These are phyloP conservation scores for Pyrus betulifolia DNA, from an alignment of 306 rosid species.

Conservation along the genomic window DNA sequence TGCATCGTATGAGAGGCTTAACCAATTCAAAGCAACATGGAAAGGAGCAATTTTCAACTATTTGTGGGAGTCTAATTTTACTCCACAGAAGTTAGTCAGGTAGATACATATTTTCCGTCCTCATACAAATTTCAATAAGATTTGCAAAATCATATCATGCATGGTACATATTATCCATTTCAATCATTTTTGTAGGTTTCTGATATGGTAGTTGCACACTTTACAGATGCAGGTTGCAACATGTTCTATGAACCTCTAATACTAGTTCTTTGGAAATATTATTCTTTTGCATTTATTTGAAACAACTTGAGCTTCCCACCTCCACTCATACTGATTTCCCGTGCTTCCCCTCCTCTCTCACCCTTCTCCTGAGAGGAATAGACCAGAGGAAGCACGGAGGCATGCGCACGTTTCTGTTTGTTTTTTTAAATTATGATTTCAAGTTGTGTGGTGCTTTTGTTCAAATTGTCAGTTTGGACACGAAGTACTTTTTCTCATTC, in stretches of 20 bases:
- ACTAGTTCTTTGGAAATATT: neutral
- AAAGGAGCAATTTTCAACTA: slow-evolving; percentile 76
- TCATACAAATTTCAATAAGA: neutral
- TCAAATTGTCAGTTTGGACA: neutral
- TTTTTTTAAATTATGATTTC: neutral
- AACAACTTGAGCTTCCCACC: neutral
- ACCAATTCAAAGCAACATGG: slow-evolving; percentile 72
- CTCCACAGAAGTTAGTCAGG: slow-evolving; percentile 80
- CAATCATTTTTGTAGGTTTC: neutral
- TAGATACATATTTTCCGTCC: slow-evolving; percentile 6
- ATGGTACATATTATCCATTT: neutral
- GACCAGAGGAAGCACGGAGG: neutral
- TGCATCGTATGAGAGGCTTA: slow-evolving; percentile 44
- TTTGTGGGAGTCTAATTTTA: slow-evolving; percentile 95
- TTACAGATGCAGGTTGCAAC: neutral
- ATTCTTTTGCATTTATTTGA: neutral
- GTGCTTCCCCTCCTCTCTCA: neutral
- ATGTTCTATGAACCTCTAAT: neutral
- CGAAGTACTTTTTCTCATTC: neutral
- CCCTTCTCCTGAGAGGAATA: neutral
- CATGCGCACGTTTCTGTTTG: neutral
- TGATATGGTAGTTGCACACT: neutral
- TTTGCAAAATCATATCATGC: neutral
- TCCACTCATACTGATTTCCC: neutral
- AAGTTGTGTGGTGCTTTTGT: neutral